Percentiles rank a stretch among this genome's conserved stretches.
Evolutionary conservation across 2,329 filamentous ascomycete species (phyloP).

Genomic region (Sporothrix protearum): DNA sequence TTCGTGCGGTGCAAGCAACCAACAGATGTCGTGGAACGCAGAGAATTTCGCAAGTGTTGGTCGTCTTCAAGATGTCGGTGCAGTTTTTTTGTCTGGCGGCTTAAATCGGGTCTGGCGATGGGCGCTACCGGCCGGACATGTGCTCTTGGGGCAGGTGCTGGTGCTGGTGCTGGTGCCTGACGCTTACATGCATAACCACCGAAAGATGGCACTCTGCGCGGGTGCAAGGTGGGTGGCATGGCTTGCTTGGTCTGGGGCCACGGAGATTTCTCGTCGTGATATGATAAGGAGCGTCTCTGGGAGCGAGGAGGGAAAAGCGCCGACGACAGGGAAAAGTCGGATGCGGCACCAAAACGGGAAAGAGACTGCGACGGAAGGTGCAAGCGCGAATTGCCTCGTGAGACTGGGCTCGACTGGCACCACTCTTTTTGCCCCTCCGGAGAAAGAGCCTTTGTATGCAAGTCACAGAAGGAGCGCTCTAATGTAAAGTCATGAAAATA

Average conservation of each 20-base stretch:
- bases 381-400: slow-evolving; percentile 18
- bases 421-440: slow-evolving; percentile 15
- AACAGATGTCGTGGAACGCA: background rate
- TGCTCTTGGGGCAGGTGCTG: slow-evolving; percentile 1
- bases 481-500: background rate
- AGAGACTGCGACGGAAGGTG: slow-evolving; percentile 1
- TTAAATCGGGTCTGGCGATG: slow-evolving; percentile 26
- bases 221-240: slow-evolving; percentile 21
- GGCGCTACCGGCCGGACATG: slow-evolving; percentile 23
- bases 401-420: background rate
- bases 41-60: background rate
- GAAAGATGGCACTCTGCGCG: slow-evolving; percentile 8
- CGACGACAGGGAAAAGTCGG: background rate
- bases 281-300: background rate
- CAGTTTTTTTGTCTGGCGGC: slow-evolving; percentile 23
- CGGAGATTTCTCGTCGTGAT: background rate
- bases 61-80: background rate
- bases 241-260: background rate
- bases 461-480: background rate
- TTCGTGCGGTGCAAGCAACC: slow-evolving; percentile 1
- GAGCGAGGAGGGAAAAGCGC: background rate
- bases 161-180: background rate
- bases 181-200: slow-evolving; percentile 26
- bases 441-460: slow-evolving; percentile 4
- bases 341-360: slow-evolving; percentile 9